phyloP scores from a whole-genome alignment of 78 protist species.

The Dictyostelium intermedium region DNA sequence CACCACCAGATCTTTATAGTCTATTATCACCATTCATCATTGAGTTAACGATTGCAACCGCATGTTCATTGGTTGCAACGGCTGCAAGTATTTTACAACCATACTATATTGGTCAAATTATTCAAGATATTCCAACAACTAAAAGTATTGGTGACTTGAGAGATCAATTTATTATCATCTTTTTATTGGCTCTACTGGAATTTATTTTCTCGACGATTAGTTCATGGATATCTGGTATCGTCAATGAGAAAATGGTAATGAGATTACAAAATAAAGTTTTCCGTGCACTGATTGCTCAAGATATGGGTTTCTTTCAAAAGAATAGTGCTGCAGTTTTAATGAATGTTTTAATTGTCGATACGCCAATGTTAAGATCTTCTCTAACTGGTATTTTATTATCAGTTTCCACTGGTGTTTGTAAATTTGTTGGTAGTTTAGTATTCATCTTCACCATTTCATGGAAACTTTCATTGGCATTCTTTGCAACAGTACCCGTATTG shows the following conservation, averaged over 20 bases:
- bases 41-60: conserved; percentile 10
- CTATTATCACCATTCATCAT: conserved; percentile 50
- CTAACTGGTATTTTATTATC: conserved; percentile 45
- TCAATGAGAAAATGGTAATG: conserved; percentile 48
- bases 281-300: conserved; percentile 50
- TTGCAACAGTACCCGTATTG: conserved; percentile 53
- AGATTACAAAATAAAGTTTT: conserved; percentile 62
- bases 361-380: conserved; percentile 73
- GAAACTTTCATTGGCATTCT: conserved; percentile 67
- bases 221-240: conserved; percentile 74
- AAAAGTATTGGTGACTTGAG: conserved; percentile 9
- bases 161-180: conserved; percentile 33
- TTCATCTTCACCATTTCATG: conserved; percentile 69
- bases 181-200: conserved; percentile 46
- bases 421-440: conserved; percentile 73
- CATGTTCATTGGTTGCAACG: conserved; percentile 51
- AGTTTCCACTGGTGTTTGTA: conserved; percentile 48
- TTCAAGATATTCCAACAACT: conserved; percentile 69
- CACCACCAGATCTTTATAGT: conserved; percentile 44
- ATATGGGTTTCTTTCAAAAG: conserved; percentile 65
- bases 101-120: conserved; percentile 69
- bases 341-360: conserved; percentile 63
- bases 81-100: conserved; percentile 67
- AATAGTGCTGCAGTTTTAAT: conserved; percentile 35
- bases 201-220: conserved; percentile 56